Conservation (phyloP, 768 basidiomycete species). For the Kwoniella europaea region DNA sequence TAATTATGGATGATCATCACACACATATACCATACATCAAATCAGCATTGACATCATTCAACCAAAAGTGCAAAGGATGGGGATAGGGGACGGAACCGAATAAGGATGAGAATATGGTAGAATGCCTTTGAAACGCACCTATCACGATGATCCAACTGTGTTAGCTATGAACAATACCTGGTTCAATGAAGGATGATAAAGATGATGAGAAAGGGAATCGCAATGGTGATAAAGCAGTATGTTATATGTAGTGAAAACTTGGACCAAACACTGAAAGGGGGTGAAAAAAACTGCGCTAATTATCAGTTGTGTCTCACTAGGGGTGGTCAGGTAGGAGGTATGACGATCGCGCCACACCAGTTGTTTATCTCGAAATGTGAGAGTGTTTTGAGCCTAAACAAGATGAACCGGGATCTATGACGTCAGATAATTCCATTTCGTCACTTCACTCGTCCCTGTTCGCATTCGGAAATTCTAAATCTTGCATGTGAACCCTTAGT, state of each 20-base stretch:
- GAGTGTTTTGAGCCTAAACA: neutral
- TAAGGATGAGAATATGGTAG: neutral
- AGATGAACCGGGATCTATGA: neutral
- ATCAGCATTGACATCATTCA: neutral
- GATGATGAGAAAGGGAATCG: neutral
- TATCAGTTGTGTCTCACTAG: neutral
- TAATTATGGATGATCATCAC: neutral
- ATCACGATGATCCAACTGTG: neutral
- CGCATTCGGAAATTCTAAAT: no score
- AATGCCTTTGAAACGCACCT: neutral
- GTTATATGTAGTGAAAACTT: neutral
- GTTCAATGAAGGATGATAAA: neutral
- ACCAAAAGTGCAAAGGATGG: neutral
- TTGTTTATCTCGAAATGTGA: constrained; percentile 3
- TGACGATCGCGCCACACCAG: constrained; percentile 17
- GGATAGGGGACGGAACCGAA: constrained; percentile 1
- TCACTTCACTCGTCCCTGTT: neutral
- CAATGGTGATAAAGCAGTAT: neutral
- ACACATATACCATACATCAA: no score
- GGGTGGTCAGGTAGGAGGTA: neutral
- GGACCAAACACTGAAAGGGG: neutral
- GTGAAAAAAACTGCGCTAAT: neutral
- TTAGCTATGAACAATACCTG: no score
- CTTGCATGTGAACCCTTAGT: no score
- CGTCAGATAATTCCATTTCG: neutral